These are phyloP conservation scores for Rhynchosporium graminicola DNA, from an alignment of 2,329 filamentous ascomycete genomes.

Conservation along the genomic window DNA sequence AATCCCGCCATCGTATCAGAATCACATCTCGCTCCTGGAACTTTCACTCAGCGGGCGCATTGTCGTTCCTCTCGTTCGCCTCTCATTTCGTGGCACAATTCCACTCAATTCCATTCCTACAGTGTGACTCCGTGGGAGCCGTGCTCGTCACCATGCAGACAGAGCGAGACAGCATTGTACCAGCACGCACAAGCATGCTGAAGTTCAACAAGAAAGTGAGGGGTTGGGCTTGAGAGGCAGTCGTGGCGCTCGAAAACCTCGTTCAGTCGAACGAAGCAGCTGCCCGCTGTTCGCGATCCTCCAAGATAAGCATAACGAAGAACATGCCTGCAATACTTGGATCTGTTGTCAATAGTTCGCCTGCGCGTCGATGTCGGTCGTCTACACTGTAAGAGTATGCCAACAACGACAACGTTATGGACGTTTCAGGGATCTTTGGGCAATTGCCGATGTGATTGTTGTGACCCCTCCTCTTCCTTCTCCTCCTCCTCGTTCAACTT, in stretches of 20 bases:
- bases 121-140: constrained; percentile 18
- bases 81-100: constrained; percentile 1
- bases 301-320: constrained; percentile 19
- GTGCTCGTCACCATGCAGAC: constrained; percentile 20
- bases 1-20: constrained; percentile 10
- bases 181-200: not conserved
- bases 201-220: constrained; percentile 24
- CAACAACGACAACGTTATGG: constrained; percentile 26
- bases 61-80: constrained; percentile 1
- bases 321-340: constrained; percentile 15
- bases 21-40: not conserved
- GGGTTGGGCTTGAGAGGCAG: constrained; percentile 26
- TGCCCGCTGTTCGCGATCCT: constrained; percentile 23
- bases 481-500: constrained; percentile 14
- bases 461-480: constrained; percentile 3
- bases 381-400: constrained; percentile 11
- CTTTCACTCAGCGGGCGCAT: constrained; percentile 11
- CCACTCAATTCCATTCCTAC: constrained; percentile 9
- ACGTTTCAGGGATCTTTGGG: constrained; percentile 19
- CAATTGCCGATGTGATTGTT: constrained; percentile 17
- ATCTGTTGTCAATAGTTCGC: constrained; percentile 19
- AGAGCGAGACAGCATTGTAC: constrained; percentile 10
- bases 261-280: constrained; percentile 5
- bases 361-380: constrained; percentile 5
- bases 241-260: constrained; percentile 26